Percentiles rank a stretch among this genome's conserved stretches.
Evolutionary conservation across 2,329 filamentous ascomycete genomes (phyloP).

Genomic region (Scedosporium dehoogii): DNA sequence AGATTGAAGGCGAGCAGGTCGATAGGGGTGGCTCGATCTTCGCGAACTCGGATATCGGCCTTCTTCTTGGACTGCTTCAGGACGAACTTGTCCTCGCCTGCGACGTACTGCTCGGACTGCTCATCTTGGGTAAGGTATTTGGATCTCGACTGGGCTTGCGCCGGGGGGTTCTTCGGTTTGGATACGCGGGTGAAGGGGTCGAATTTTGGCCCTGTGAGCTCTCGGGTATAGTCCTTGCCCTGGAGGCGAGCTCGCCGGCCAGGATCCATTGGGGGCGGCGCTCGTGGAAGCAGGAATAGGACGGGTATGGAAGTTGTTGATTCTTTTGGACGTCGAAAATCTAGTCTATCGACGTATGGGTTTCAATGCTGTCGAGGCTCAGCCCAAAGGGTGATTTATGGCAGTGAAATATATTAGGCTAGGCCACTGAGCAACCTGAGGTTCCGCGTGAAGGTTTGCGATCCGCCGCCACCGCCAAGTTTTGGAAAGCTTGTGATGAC

Average conservation of each 20-base stretch:
- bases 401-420: too few relatives aligned
- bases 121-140: slow-evolving; percentile 61
- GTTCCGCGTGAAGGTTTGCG: too few relatives aligned
- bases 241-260: slow-evolving; percentile 44
- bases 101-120: slow-evolving; percentile 73
- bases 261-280: slow-evolving; percentile 38
- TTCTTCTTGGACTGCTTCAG: slow-evolving; percentile 97
- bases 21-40: slow-evolving; percentile 82
- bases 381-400: too few relatives aligned
- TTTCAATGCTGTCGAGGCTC: too few relatives aligned
- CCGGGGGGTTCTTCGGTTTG: slow-evolving; percentile 30
- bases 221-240: slow-evolving; percentile 34
- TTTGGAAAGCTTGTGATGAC: too few relatives aligned
- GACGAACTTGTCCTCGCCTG: slow-evolving; percentile 92
- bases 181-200: slow-evolving; percentile 47
- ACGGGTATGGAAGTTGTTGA: too few relatives aligned
- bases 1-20: slow-evolving; percentile 90
- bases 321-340: too few relatives aligned
- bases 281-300: not conserved
- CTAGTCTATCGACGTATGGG: too few relatives aligned
- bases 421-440: too few relatives aligned
- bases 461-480: too few relatives aligned
- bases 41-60: slow-evolving; percentile 86
- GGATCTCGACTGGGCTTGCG: slow-evolving; percentile 19
- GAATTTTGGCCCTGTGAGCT: slow-evolving; percentile 45